phyloP scores from a whole-genome alignment of 2,329 filamentous ascomycete genomes.

The Coniochaeta ligniaria region DNA sequence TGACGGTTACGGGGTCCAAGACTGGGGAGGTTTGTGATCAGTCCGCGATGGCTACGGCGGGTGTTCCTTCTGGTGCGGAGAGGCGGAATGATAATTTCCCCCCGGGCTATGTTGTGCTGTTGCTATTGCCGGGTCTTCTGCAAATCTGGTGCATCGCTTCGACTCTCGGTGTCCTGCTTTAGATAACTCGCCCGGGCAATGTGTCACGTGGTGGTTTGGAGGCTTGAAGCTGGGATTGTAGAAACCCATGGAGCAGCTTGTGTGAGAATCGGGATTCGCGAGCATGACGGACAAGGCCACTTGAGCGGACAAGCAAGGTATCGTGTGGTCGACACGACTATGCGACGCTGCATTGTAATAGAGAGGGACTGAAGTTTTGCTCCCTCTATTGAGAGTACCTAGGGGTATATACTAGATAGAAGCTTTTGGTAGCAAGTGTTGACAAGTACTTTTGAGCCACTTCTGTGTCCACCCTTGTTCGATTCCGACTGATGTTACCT shows the following conservation, averaged over 20 bases:
- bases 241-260: too few species aligned
- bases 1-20: not conserved
- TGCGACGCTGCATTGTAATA: not conserved
- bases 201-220: too few species aligned
- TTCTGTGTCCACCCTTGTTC: too few species aligned
- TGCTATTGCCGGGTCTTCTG: not conserved
- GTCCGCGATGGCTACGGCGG: not conserved
- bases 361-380: not conserved
- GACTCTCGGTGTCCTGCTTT: not conserved
- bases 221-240: too few species aligned
- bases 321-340: too few species aligned
- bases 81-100: too few species aligned
- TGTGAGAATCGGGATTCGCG: too few species aligned
- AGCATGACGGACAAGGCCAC: too few species aligned
- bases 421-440: not conserved
- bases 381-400: not conserved
- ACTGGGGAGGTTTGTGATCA: not conserved
- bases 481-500: too few species aligned
- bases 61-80: not conserved
- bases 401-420: too few species aligned
- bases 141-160: not conserved
- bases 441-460: not conserved
- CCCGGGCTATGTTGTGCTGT: constrained; percentile 4
- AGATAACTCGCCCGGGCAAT: too few species aligned
- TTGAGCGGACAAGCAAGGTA: too few species aligned